Conservation (phyloP, 805 yeast genomes). For the Ogataea polymorpha region DNA sequence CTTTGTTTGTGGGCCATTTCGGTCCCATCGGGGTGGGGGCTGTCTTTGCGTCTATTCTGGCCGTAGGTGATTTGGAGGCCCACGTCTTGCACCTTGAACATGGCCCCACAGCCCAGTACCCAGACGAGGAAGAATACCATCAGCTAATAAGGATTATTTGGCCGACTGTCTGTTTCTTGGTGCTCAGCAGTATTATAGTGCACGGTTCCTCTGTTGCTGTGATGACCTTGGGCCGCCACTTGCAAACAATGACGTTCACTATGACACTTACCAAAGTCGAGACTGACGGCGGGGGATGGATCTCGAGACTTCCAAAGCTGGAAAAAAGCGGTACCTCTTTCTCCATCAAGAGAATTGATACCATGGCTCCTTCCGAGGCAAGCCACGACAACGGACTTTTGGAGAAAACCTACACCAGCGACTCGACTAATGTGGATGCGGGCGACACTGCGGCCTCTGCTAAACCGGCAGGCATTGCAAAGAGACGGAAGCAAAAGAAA, state of each 20-base stretch:
- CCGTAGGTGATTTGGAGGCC: conserved; percentile 34
- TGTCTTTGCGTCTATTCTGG: conserved; percentile 34
- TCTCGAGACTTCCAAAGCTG: conserved; percentile 77
- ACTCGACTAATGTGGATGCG: conserved; percentile 10
- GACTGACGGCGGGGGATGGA: conserved; percentile 77
- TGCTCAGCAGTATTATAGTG: conserved; percentile 53
- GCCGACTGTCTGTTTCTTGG: conserved; percentile 53
- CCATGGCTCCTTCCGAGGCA: conserved; percentile 40
- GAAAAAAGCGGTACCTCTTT: conserved; percentile 71
- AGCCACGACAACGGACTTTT: conserved; percentile 4
- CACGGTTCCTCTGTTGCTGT: conserved; percentile 63
- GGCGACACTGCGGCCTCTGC: conserved; percentile 36
- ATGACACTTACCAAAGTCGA: conserved; percentile 80
- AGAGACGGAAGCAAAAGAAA: conserved; percentile 37
- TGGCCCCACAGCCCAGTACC: conserved; percentile 33
- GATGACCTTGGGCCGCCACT: conserved; percentile 70
- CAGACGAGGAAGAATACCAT: conserved; percentile 26
- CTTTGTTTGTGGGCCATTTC: conserved; percentile 68
- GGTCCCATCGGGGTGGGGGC: conserved; percentile 66
- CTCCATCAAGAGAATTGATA: conserved; percentile 81
- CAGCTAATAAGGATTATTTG: conserved; percentile 37
- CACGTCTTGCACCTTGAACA: conserved; percentile 36
- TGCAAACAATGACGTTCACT: conserved; percentile 89
- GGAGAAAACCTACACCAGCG: conserved; percentile 3
- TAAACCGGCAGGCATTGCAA: conserved; percentile 74